Base-by-base conservation (phyloP, 441 rosid genomes). In the Jatropha multifida region DNA sequence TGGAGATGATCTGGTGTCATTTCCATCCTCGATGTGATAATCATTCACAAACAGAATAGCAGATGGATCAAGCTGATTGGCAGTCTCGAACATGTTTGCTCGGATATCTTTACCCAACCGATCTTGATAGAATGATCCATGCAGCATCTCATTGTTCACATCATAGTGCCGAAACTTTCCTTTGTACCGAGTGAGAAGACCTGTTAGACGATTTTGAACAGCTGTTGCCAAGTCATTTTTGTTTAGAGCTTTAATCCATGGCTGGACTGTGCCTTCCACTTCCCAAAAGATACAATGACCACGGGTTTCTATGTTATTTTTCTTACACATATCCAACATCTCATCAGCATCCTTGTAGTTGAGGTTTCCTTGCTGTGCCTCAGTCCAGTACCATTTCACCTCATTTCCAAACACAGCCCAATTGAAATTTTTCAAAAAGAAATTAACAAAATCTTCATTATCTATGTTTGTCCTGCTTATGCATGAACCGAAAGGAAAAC, bases 211-310 rank as follows among this genome's bases (percentile, higher is more conserved):
- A 75, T 86, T 90, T 78, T 89, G 90, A 61, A 95, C 87, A 1
- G 96, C 94, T 44, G 62, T 79, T 83, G 66, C 69, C 65, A 93
- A 74, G 80, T 88, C 95, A 15, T 76, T 84, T 76, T 79, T 83
- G 83, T 81, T 86, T 58, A 95, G 86, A 58, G 89, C 77, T 48
- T 83, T 90, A 78, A 93, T 80, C 97, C 98, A 93, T 9, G 76
- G 76, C 78, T 95, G 98, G 74, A 93, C 91, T 0, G 81, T 79
- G 79, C 81, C 79, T 77, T 93, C 94, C 67, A 92, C 98, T 82
- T 93, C 99, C 98, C 99, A 92, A 86, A 95, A 93, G 85, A 93
- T 88, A 65, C 95, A 92, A 71, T 93, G 98, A 20, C 96, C 98
- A 13, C 99, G 85, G 68, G 79, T 75, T 51, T 85, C 82, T 6